Conservation (phyloP, 2,329 filamentous ascomycete species). For the Apiospora sp. region DNA sequence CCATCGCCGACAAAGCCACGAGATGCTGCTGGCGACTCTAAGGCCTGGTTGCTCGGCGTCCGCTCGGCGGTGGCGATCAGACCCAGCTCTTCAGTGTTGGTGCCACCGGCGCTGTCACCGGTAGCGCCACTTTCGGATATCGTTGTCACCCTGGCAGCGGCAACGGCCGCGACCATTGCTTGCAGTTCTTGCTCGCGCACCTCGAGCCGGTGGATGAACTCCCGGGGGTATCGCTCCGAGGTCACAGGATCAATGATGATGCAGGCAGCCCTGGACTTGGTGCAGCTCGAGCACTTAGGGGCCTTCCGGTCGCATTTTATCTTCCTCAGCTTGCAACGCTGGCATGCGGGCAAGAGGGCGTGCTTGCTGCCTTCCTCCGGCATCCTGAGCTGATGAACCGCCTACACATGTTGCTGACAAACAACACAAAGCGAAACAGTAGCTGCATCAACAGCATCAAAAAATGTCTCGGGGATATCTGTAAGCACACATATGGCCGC, state of each 20-base stretch:
- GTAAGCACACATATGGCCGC: background rate
- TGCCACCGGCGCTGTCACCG: slow-evolving; percentile 36
- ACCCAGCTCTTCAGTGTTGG: slow-evolving; percentile 36
- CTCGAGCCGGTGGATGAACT: background rate
- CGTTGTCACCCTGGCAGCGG: too few species aligned
- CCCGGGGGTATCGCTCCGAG: slow-evolving; percentile 36
- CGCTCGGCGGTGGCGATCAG: background rate
- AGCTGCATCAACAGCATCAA: background rate
- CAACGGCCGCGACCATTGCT: background rate
- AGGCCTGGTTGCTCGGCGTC: background rate
- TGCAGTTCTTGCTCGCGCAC: background rate
- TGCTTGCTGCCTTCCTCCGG: slow-evolving; percentile 10
- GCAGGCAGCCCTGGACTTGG: slow-evolving; percentile 37
- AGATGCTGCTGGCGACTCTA: slow-evolving; percentile 30
- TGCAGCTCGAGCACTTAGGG: slow-evolving; percentile 41
- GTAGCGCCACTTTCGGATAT: background rate
- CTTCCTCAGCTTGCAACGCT: slow-evolving; percentile 28
- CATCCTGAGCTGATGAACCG: background rate
- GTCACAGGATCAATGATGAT: slow-evolving; percentile 37
- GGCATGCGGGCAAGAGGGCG: slow-evolving; percentile 29
- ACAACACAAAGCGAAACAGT: background rate
- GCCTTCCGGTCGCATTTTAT: slow-evolving; percentile 41
- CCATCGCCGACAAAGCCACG: slow-evolving; percentile 25
- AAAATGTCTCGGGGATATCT: background rate
- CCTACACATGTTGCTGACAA: slow-evolving; percentile 1